These are phyloP conservation scores for Fraxinus sp. DNA, from an alignment of 305 asterid species.

Conservation along the genomic window DNA sequence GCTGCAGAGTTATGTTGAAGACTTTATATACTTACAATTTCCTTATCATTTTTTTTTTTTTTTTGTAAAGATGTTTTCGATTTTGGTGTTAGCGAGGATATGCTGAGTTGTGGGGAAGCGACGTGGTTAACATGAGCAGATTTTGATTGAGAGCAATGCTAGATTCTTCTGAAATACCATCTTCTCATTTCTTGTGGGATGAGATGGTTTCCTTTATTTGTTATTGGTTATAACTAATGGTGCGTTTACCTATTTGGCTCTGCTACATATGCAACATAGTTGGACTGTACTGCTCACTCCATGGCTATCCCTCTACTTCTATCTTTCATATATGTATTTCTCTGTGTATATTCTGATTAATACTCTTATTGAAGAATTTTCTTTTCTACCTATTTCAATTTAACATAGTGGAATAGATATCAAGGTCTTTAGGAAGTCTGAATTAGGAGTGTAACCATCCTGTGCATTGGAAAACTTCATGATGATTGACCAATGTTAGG, in stretches of 20 bases:
- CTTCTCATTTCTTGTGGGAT: background rate
- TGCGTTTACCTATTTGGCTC: background rate
- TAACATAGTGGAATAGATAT: background rate
- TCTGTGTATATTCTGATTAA: background rate
- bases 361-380: background rate
- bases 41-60: background rate
- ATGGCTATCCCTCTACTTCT: background rate
- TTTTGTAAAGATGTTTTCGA: background rate
- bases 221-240: background rate
- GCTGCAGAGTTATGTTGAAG: background rate
- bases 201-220: background rate
- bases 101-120: background rate
- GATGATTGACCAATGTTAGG: background rate
- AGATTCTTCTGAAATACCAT: background rate
- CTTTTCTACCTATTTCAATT: background rate
- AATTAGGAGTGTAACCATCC: background rate
- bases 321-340: background rate
- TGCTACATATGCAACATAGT: background rate
- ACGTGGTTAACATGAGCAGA: background rate
- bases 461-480: background rate
- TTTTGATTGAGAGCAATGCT: background rate
- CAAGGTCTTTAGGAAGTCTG: background rate
- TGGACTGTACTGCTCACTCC: background rate
- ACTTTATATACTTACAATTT: background rate
- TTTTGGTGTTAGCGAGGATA: background rate